Percentiles rank a stretch among this genome's conserved stretches.
Evolutionary conservation across 1,284 basidiomycete genomes (phyloP).

Genomic region (Volvariella volvacea): DNA sequence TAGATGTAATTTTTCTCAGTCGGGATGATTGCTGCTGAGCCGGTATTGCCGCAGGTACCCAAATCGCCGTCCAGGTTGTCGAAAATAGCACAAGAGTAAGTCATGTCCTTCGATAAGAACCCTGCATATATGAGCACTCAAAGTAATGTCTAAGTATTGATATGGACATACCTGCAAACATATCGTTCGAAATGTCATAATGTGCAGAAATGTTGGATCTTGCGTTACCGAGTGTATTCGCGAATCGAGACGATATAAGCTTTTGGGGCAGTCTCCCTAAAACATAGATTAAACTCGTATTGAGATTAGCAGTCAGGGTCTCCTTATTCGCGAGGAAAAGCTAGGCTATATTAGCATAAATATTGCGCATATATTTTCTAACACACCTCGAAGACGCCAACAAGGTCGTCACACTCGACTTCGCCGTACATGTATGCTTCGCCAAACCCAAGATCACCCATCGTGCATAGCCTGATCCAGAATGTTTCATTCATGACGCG

Average conservation of each 20-base stretch:
- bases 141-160: not conserved
- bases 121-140: conserved; percentile 31
- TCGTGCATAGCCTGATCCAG: conserved; percentile 58
- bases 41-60: conserved; percentile 1
- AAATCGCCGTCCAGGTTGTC: conserved; percentile 59
- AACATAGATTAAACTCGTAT: conserved; percentile 41
- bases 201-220: conserved; percentile 70
- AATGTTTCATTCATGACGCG: conserved; percentile 57
- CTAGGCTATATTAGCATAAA: conserved; percentile 24
- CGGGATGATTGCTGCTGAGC: not conserved
- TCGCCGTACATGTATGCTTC: conserved; percentile 76
- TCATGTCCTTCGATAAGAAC: conserved; percentile 76
- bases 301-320: conserved; percentile 35
- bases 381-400: conserved; percentile 52
- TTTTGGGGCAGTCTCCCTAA: conserved; percentile 47
- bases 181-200: conserved; percentile 65
- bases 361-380: not conserved
- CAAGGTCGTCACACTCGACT: conserved; percentile 58
- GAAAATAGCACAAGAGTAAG: conserved; percentile 75
- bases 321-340: conserved; percentile 63
- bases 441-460: conserved; percentile 66
- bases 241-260: conserved; percentile 52
- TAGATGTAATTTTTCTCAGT: too few relatives aligned
- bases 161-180: conserved; percentile 37
- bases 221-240: conserved; percentile 57